phyloP scores from a whole-genome alignment of 2,329 filamentous ascomycete genomes.

The Nothophaeocryptopus gaeumannii region DNA sequence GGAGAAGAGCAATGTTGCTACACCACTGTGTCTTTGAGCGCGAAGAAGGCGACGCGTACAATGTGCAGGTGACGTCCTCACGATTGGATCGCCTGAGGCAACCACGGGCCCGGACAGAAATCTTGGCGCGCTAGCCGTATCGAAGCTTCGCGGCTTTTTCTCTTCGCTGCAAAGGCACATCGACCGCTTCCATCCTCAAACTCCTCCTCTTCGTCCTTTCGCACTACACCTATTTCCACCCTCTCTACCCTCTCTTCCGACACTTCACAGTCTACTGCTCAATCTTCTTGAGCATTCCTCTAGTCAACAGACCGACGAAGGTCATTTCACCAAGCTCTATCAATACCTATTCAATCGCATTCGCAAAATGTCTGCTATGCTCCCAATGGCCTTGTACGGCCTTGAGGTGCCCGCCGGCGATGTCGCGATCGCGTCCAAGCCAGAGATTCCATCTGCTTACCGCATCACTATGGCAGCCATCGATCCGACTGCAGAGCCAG shows the following conservation, averaged over 20 bases:
- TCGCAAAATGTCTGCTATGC: conserved; percentile 26
- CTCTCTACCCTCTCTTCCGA: background rate
- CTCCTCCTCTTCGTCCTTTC: background rate
- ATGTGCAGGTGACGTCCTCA: background rate
- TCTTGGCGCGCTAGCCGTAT: too few relatives aligned
- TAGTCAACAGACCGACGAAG: conserved; percentile 17
- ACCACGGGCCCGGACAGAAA: too few relatives aligned
- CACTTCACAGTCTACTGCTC: background rate
- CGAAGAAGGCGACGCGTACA: background rate
- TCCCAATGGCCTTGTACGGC: conserved; percentile 77
- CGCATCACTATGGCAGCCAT: conserved; percentile 98
- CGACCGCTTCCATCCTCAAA: background rate
- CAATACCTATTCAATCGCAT: conserved; percentile 1
- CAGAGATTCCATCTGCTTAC: conserved; percentile 81
- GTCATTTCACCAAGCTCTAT: conserved; percentile 5
- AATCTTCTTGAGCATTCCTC: background rate
- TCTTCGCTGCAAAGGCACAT: background rate
- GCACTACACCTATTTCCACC: background rate
- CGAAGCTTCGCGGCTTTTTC: too few relatives aligned
- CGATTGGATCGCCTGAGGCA: too few relatives aligned
- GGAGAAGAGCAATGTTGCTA: background rate
- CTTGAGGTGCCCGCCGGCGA: conserved; percentile 85
- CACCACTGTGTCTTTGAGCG: background rate
- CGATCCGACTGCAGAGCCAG: conserved; percentile 72
- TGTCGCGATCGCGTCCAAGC: conserved; percentile 73